Evolutionary conservation across 2,329 filamentous ascomycete species (phyloP).

Genomic region (Fusarium sp.): DNA sequence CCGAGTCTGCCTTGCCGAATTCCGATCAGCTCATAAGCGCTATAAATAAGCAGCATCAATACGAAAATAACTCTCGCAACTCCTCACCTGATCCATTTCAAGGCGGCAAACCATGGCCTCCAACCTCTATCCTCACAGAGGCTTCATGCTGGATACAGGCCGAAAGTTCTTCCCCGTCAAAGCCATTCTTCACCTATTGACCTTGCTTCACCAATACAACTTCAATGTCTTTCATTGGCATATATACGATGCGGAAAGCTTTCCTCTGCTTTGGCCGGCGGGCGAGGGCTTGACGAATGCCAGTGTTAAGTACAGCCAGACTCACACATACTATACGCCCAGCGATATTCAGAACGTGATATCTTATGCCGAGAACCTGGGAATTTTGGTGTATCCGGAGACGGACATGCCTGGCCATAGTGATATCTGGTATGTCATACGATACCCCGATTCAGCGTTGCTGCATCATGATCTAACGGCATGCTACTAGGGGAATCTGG

Average conservation of each 20-base stretch:
- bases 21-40: neutral
- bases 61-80: neutral
- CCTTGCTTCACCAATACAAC: constrained; percentile 8
- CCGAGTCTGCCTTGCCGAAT: neutral
- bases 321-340: neutral
- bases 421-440: constrained; percentile 1
- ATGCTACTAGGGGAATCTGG: neutral
- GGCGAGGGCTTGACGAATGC: neutral
- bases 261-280: neutral
- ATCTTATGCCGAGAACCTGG: neutral
- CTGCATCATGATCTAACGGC: rapidly evolving
- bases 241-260: constrained; percentile 15
- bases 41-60: neutral
- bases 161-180: constrained; percentile 16
- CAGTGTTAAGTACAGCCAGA: neutral
- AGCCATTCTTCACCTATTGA: neutral
- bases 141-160: constrained; percentile 13
- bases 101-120: neutral
- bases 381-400: neutral
- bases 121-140: constrained; percentile 3
- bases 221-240: constrained; percentile 23
- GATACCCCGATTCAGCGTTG: rapidly evolving
- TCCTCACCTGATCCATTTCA: rapidly evolving
- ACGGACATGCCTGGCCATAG: constrained; percentile 15
- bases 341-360: neutral